phyloP scores from a whole-genome alignment of 2,329 filamentous ascomycete genomes.

The Colletotrichum tamarilloi region DNA sequence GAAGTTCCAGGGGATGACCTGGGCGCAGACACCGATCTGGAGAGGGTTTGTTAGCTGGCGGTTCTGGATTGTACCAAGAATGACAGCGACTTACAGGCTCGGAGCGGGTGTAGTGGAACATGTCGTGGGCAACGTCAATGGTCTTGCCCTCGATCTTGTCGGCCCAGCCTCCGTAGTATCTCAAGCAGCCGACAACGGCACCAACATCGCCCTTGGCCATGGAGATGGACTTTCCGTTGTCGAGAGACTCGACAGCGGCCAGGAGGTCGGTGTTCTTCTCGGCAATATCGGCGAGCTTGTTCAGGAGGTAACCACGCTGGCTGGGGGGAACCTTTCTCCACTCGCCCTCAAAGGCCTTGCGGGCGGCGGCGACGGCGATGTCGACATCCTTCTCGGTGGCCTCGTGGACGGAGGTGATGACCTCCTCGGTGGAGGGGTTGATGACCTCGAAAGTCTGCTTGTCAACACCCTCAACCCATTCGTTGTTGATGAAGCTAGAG shows the following conservation, averaged over 20 bases:
- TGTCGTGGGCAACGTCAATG: conserved; percentile 80
- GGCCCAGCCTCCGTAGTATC: conserved; percentile 81
- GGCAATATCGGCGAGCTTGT: conserved; percentile 82
- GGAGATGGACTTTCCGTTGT: conserved; percentile 85
- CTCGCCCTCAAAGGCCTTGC: conserved; percentile 82
- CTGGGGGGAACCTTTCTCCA: conserved; percentile 78
- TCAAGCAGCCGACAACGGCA: conserved; percentile 75
- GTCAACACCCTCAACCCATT: conserved; percentile 85
- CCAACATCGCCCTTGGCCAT: conserved; percentile 82
- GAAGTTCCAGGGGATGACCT: conserved; percentile 94
- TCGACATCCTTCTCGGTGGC: conserved; percentile 88
- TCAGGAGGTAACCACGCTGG: conserved; percentile 75
- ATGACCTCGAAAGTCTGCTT: conserved; percentile 93
- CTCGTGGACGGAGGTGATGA: conserved; percentile 85
- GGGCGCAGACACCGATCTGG: conserved; percentile 80
- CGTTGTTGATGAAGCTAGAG: conserved; percentile 88
- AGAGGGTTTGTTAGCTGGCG: background rate
- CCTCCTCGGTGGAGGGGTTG: conserved; percentile 87
- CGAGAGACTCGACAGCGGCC: conserved; percentile 85
- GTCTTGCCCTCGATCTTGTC: conserved; percentile 94
- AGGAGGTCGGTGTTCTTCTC: conserved; percentile 83
- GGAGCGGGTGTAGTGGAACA: conserved; percentile 84
- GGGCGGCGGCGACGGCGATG: conserved; percentile 84
- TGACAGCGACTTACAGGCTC: conserved; percentile 69
- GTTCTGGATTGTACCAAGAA: background rate